Evolutionary conservation across 208 protist genomes (phyloP), one percentile per base, ranked within the genome.

Genomic region (Crithidia sp.): DNA sequence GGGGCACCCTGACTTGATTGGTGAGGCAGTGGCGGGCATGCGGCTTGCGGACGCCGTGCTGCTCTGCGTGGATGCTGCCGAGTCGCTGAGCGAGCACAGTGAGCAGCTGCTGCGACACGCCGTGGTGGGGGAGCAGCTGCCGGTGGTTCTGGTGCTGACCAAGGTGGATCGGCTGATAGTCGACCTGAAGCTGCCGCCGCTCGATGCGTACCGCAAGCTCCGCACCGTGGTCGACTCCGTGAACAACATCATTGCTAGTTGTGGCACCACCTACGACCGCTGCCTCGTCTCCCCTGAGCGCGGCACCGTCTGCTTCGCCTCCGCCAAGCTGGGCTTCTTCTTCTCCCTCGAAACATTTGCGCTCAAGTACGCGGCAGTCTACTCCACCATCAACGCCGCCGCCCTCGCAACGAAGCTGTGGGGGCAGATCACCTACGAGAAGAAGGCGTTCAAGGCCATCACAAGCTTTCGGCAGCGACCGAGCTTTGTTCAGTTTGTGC

Each of bases 161-260:
- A 99, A 99, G 77, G 63, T 99, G 36, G 99, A 99, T 80, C 91
- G 99, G 10, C 90, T 99, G 41, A 97, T 99, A 8, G 77, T 99
- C 4, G 99, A 99, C 75, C 82, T 99, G 7, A 99, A 99, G 77
- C 89, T 99, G n/a, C 99, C 99, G 5, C 98, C 99, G 13, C 68
- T 84, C 2, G 98, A 99, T 74, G 98, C 98, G n/a, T 99, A 99
- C 79, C 86, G 93, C 56, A 99, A 99, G 85, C 71, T 99, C 17
- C 87, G 86, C 13, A 90, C 98, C 62, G 93, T 97, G n/a, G 92
- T 99, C 28, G 96, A 99, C 67, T 81, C 95, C 41, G 90, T 99
- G 28, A 99, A 99, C 86, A 87, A 88, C 54, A 64, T 98, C 12
- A 91, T 99, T 57, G 73, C 72, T 4, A 76, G 76, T 62, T 88